These are phyloP conservation scores for Oryza meridionalis DNA, from an alignment of 176 grass and related monocot species.

Conservation along the genomic window DNA sequence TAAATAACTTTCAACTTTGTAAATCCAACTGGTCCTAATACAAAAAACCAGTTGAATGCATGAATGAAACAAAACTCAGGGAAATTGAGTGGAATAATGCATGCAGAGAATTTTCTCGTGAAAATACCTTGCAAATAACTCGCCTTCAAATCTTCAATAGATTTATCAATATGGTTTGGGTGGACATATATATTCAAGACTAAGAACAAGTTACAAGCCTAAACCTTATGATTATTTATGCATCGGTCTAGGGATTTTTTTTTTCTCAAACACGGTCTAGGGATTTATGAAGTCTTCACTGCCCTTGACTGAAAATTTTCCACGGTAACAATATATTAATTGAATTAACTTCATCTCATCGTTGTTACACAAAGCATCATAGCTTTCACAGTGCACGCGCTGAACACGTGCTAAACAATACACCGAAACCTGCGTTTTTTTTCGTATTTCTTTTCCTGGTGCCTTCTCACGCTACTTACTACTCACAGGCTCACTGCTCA, in stretches of 20 bases:
- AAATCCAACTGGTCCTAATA: background rate
- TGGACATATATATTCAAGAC: background rate
- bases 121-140: background rate
- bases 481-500: background rate
- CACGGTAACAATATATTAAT: background rate
- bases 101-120: background rate
- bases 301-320: background rate
- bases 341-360: background rate
- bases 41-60: too few species aligned
- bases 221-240: background rate
- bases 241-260: background rate
- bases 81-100: background rate
- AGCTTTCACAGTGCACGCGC: background rate
- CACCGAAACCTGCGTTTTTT: background rate
- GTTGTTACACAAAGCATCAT: background rate
- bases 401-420: constrained; percentile 10
- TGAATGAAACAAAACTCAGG: too few species aligned
- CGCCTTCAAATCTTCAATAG: background rate
- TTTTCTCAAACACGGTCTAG: background rate
- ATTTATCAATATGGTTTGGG: background rate
- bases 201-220: background rate
- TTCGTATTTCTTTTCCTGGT: constrained; percentile 1
- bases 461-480: background rate
- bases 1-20: too few species aligned
- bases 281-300: background rate